Evolutionary conservation across 768 basidiomycete genomes (phyloP).

Genomic region (Hericium coralloides): DNA sequence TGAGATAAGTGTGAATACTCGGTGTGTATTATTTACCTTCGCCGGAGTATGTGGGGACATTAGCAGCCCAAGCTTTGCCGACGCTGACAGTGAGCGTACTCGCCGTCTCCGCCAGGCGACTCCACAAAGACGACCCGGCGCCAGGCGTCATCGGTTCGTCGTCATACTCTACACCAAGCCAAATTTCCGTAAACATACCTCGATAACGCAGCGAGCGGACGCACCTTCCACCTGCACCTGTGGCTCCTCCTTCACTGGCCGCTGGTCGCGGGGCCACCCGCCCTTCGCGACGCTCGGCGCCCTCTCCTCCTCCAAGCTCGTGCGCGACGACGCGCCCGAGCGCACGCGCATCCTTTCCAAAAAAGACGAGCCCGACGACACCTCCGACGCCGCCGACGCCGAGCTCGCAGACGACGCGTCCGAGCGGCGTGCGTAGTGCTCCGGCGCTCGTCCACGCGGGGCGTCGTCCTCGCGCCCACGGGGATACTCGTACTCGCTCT

Average conservation of each 20-base stretch:
- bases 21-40: constrained; percentile 5
- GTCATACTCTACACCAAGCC: constrained; percentile 7
- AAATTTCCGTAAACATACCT: too few species aligned
- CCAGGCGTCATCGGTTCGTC: constrained; percentile 15
- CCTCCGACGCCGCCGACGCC: constrained; percentile 19
- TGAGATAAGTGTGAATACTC: background rate
- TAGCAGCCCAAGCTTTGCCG: constrained; percentile 42
- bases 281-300: background rate
- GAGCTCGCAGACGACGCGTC: constrained; percentile 12
- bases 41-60: constrained; percentile 7
- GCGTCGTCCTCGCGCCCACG: too few species aligned
- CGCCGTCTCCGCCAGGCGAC: constrained; percentile 44
- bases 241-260: background rate
- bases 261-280: background rate
- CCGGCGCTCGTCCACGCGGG: too few species aligned
- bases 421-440: constrained; percentile 2
- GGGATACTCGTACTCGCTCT: too few species aligned
- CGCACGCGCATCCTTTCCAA: constrained; percentile 26
- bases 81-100: constrained; percentile 47
- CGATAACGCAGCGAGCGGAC: too few species aligned
- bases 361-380: constrained; percentile 26
- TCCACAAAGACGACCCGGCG: constrained; percentile 45
- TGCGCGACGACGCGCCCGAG: constrained; percentile 30
- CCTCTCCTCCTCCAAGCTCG: constrained; percentile 33
- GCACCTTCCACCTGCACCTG: too few species aligned